These are phyloP conservation scores for Pythium angustatum DNA, from an alignment of 352 stramenopile species.

Conservation along the genomic window DNA sequence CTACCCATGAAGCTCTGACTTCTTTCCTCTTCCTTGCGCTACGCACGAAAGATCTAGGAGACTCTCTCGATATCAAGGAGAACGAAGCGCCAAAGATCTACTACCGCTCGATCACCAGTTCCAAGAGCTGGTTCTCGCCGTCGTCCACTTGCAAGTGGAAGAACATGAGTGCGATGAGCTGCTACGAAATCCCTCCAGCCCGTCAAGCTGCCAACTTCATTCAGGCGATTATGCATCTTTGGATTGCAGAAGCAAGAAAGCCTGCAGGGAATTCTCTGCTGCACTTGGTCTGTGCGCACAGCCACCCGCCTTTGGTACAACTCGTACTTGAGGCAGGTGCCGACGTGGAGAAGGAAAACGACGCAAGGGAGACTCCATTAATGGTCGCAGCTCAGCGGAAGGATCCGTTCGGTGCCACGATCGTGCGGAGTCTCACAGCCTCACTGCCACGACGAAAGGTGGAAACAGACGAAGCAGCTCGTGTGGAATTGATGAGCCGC, in stretches of 20 bases:
- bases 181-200: constrained; percentile 36
- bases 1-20: constrained; percentile 40
- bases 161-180: constrained; percentile 55
- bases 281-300: constrained; percentile 40
- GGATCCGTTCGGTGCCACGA: constrained; percentile 35
- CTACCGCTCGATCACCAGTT: constrained; percentile 31
- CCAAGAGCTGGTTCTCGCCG: constrained; percentile 28
- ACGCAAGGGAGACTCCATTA: constrained; percentile 33
- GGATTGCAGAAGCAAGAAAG: constrained; percentile 25
- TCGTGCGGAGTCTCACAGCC: constrained; percentile 39
- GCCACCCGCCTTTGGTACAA: constrained; percentile 41
- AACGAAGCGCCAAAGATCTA: constrained; percentile 1
- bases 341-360: constrained; percentile 34
- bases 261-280: constrained; percentile 38
- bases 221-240: constrained; percentile 55
- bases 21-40: constrained; percentile 48
- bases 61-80: constrained; percentile 12
- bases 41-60: constrained; percentile 29
- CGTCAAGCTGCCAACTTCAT: constrained; percentile 43
- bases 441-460: neutral
- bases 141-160: constrained; percentile 49
- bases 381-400: constrained; percentile 42
- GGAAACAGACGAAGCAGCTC: constrained; percentile 8
- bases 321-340: constrained; percentile 43
- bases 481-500: constrained; percentile 17